Evolutionary conservation across 2,329 filamentous ascomycete genomes (phyloP).

Genomic region (Beauveria sp.): DNA sequence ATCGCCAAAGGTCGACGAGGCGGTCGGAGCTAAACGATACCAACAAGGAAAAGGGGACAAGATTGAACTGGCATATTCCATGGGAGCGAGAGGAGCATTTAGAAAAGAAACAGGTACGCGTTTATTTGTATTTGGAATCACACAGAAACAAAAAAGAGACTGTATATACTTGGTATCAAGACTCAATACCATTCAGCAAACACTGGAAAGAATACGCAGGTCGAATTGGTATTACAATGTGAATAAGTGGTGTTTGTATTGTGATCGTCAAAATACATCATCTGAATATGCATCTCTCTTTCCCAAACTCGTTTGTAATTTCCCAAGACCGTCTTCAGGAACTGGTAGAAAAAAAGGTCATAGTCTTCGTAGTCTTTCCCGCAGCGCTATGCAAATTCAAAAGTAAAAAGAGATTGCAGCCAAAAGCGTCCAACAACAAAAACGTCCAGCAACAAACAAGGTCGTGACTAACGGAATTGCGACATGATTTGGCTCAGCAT

Average conservation of each 20-base stretch:
- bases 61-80: not conserved
- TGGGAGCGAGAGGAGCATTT: not conserved
- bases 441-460: not conserved
- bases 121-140: not conserved
- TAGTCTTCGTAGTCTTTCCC: not conserved
- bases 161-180: conserved; percentile 5
- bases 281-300: not conserved
- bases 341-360: not conserved
- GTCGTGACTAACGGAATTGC: not conserved
- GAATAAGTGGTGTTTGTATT: conserved; percentile 1
- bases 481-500: not conserved
- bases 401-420: not conserved
- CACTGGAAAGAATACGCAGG: not conserved
- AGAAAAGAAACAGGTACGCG: not conserved
- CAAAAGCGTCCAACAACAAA: not conserved
- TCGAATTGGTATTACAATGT: not conserved
- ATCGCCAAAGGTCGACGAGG: conserved; percentile 34
- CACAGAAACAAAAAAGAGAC: not conserved
- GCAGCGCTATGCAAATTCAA: conserved; percentile 8
- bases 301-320: not conserved
- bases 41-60: not conserved
- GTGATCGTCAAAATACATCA: not conserved
- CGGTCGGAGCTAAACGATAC: conserved; percentile 14
- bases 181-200: not conserved
- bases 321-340: too few relatives aligned